Base-by-base conservation (phyloP, 371 early-diverging fungal species). In the Mortierella sp. region DNA sequence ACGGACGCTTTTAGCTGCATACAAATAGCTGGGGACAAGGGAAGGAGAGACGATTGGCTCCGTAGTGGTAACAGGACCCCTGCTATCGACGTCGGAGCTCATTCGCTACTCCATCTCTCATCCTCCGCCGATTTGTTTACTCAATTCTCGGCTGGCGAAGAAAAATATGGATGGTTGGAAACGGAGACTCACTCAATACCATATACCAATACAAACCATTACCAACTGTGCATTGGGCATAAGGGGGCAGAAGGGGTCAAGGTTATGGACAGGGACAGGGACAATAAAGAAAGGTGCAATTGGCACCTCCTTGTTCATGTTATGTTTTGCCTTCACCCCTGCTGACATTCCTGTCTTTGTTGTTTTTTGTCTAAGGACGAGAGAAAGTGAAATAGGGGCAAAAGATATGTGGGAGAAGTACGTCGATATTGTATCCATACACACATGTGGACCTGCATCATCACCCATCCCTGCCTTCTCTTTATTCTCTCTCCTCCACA, bases 391-490 rank as follows among this genome's bases (percentile, higher is more conserved):
- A 63, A 63, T 16, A 63, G 35, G 65, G 65, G 35, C 32, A 41
- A 56, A 8, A 60, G 65, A 10, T 68, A 68, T 68, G 68, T 68
- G 43, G 24, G 68, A 38, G 68, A 24, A 41, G 68, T 68, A 68
- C 63, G 32, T 63, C 63, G 63, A 14, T 27, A 63, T 6, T 35
- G 5, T 18, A 63, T 16, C 14, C 35, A 56, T 0, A 55, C n/a
- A 63, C 63, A 63, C 29, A 35, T 68, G 65, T 65, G 51, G 21
- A 38, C 65, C 38, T 65, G 68, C 68, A 68, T 68, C 38, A 32
- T 32, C 16, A 27, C 29, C 60, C n/a, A 29, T 58, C 29, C 29
- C 32, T 58, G 29, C 60, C 63, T 35, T 16, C 14, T 63, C 63
- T 68, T 38, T 24, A 24, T 68, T 24, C 38, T 38, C 68, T 68